Base-by-base conservation (phyloP, 73 alveolate genomes). In the Stentor roeselii region DNA sequence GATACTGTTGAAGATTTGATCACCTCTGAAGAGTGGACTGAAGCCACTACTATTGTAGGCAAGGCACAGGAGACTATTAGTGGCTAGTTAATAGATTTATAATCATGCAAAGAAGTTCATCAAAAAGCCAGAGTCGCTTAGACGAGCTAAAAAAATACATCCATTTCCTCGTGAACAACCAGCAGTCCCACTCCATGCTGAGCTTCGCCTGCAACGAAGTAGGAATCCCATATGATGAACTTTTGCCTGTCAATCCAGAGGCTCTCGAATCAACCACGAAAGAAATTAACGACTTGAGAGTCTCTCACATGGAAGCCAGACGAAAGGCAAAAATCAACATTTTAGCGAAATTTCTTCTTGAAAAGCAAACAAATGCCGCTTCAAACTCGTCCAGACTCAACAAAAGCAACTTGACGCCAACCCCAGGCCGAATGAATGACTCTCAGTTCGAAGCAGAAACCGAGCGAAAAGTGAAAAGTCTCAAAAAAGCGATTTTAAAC, bases 21-120 rank as follows among this genome's bases (percentile, higher is more conserved):
- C 41, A n/a, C 75, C 32, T n/a, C 82, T 1, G 78, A 15, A 2
- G 84, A 76, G 67, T 41, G 60, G 74, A 2, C 60, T 21, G 84
- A 76, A 39, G 76, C 84, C 36, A 76, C 6, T 30, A 61, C 21
- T 14, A 30, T 61, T 6, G 37, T 61, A 14, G 42, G 15, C 6
- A 6, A 30, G 82, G 82, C 82, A 61, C 37, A 30, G 14, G 82
- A 61, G n/a, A n/a, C n/a, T n/a, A n/a, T n/a, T n/a, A n/a, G n/a
- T n/a, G n/a, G n/a, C n/a, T n/a, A n/a, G n/a, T n/a, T n/a, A n/a
- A n/a, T n/a, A n/a, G n/a, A n/a, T n/a, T n/a, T n/a, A n/a, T n/a
- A n/a, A n/a, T n/a, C n/a, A n/a, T n/a, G n/a, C n/a, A n/a, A n/a
- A n/a, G n/a, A n/a, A n/a, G n/a, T n/a, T n/a, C n/a, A n/a, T n/a